Evolutionary conservation across 768 basidiomycete species (phyloP).

Genomic region (Daedaleopsis sinensis): DNA sequence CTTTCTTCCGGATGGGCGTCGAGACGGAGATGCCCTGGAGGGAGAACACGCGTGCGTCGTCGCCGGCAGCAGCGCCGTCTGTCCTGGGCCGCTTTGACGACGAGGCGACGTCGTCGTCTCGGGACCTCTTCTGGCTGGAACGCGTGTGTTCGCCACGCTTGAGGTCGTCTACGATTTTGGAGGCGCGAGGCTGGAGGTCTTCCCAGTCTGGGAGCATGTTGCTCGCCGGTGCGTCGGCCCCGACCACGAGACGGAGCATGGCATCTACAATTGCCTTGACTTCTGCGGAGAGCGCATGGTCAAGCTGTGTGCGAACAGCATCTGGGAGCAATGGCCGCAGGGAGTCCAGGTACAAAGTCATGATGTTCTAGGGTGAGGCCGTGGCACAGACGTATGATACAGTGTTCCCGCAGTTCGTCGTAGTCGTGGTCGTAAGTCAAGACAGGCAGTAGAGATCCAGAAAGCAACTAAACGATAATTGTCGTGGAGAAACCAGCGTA

Average conservation of each 20-base stretch:
- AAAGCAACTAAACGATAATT: not conserved
- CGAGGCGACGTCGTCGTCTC: constrained; percentile 10
- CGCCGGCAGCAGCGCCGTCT: constrained; percentile 10
- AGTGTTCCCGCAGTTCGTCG: not conserved
- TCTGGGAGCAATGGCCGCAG: constrained; percentile 13
- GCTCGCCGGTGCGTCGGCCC: constrained; percentile 9
- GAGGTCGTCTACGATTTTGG: constrained; percentile 13
- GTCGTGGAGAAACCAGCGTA: no score
- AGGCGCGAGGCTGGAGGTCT: constrained; percentile 8
- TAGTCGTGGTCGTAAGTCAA: constrained; percentile 23
- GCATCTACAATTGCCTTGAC: constrained; percentile 6
- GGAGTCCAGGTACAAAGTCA: constrained; percentile 15
- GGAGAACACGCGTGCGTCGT: constrained; percentile 55
- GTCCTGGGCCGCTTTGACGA: constrained; percentile 11
- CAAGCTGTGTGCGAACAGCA: constrained; percentile 10
- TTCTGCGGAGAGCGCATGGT: constrained; percentile 11
- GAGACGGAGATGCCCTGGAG: constrained; percentile 69
- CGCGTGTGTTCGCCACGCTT: constrained; percentile 11
- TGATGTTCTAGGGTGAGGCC: not conserved
- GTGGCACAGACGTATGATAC: not conserved
- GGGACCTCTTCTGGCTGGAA: constrained; percentile 12
- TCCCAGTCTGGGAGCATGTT: constrained; percentile 9
- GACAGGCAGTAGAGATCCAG: not conserved
- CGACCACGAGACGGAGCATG: constrained; percentile 14
- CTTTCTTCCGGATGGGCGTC: constrained; percentile 76